These are phyloP conservation scores for Ceratopteris richardii DNA, from an alignment of 75 land plant species.

Conservation along the genomic window DNA sequence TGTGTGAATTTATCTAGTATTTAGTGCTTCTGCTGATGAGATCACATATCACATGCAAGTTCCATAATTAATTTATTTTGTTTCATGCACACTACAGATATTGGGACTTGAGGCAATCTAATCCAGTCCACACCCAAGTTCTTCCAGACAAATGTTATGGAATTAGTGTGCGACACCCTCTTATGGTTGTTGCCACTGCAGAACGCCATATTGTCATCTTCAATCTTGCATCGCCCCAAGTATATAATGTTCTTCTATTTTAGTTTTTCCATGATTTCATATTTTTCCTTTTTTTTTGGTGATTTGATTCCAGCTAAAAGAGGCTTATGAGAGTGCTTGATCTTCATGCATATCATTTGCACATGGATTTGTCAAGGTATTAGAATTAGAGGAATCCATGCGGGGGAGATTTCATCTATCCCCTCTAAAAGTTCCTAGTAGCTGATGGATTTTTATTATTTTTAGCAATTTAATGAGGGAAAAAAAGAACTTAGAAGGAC, in stretches of 20 bases:
- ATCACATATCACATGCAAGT: no score
- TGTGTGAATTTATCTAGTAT: no score
- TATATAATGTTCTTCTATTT: conserved; percentile 3
- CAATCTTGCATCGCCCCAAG: conserved; percentile 81
- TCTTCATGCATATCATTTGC: no score
- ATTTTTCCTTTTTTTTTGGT: conserved; percentile 1
- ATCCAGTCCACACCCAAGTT: conserved; percentile 72
- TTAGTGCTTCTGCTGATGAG: no score
- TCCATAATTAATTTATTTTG: not conserved
- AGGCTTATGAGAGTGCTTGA: no score
- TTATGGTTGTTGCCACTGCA: conserved; percentile 95
- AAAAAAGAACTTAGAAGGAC: no score
- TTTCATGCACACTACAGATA: conserved; percentile 36
- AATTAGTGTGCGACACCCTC: conserved; percentile 66
- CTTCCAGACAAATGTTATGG: conserved; percentile 84
- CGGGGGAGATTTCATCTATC: no score
- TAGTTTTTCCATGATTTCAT: not conserved
- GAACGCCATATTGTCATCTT: conserved; percentile 69
- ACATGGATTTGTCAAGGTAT: no score
- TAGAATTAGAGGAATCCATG: no score
- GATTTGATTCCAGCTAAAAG: not conserved
- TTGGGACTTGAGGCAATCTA: conserved; percentile 81
- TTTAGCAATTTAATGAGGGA: no score
- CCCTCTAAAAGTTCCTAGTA: no score
- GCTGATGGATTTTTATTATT: no score